Base-by-base conservation (phyloP, 2,329 filamentous ascomycete species). In the Aspergillus phoenicis region DNA sequence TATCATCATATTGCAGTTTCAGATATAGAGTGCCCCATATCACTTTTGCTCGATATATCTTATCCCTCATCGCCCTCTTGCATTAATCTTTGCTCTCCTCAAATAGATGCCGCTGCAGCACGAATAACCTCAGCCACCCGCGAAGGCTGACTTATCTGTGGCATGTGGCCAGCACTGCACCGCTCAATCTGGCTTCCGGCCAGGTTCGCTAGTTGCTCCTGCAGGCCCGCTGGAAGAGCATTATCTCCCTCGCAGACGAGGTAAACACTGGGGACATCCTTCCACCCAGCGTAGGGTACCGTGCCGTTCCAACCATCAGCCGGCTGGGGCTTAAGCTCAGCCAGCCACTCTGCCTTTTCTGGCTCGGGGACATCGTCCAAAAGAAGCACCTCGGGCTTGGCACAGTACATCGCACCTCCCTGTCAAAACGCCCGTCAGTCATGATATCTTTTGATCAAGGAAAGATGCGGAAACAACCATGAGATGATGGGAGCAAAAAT, bases 211-310 rank as follows among this genome's bases (percentile, higher is more conserved):
- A 52, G 48, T 15, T 54, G 43, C 41, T 59, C 58, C 41, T 59
- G 58, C 4, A 59, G 22, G 22, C 17, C 15, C 10, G 36, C 51
- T 8, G 52, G 43, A 8, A 59, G 20, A 5, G 26, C 28, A 8
- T n/a, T 30, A 30, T 59, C 58, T 7, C 38, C 28, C 26, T 59
- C 58, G 10, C 30, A 28, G 2, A 59, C 15, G 4, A 59, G 39
- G 26, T 54, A 59, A 11, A 43, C 52, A 17, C 57, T 59, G 3
- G 51, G 57, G 2, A 59, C 57, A 20, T 54, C 43, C 28, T 30
- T 33, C 57, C 57, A 59, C 26, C 57, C 57, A 15, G 48, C 22
- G 20, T 59, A 59, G 8, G 38, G 15, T 5, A 52, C 51, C 13
- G 15, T 48, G 26, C 39, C 57, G 26, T 47, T 39, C 57, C 57